Conservation (phyloP, 768 basidiomycete species). For the Mycena polygramma region DNA sequence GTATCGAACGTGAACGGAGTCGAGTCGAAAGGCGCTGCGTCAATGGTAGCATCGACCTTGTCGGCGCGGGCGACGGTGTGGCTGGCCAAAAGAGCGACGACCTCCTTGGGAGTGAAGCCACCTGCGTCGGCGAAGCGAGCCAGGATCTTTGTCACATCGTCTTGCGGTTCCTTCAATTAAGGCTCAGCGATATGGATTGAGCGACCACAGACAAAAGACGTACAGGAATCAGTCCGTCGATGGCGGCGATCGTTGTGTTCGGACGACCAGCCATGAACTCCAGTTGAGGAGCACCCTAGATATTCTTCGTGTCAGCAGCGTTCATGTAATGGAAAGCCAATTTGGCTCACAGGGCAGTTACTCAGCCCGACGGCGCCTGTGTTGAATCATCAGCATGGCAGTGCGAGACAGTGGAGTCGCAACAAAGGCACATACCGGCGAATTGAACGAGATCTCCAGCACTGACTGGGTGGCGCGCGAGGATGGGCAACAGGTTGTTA, state of each 20-base stretch:
- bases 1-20: constrained; percentile 50
- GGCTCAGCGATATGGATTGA: too few relatives aligned
- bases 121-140: constrained; percentile 45
- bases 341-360: constrained; percentile 48
- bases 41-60: constrained; percentile 44
- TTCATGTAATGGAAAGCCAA: neutral
- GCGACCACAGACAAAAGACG: too few relatives aligned
- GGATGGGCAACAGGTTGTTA: constrained; percentile 26
- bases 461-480: constrained; percentile 34
- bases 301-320: neutral
- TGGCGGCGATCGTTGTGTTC: constrained; percentile 37
- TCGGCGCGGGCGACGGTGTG: constrained; percentile 47
- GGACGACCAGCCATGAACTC: constrained; percentile 48
- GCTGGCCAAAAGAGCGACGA: constrained; percentile 42
- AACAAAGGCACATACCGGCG: constrained; percentile 1
- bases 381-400: neutral
- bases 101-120: constrained; percentile 40
- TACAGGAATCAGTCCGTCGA: constrained; percentile 40
- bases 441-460: constrained; percentile 36
- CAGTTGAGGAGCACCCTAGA: constrained; percentile 45
- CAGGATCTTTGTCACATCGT: constrained; percentile 44
- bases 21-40: constrained; percentile 52
- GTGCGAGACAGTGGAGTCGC: neutral
- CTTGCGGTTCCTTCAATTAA: constrained; percentile 20
- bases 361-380: constrained; percentile 44